Percentiles rank a stretch among this genome's conserved stretches.
Evolutionary conservation across 345 rosid species (phyloP).

Genomic region (Sisymbrium altissimum): DNA sequence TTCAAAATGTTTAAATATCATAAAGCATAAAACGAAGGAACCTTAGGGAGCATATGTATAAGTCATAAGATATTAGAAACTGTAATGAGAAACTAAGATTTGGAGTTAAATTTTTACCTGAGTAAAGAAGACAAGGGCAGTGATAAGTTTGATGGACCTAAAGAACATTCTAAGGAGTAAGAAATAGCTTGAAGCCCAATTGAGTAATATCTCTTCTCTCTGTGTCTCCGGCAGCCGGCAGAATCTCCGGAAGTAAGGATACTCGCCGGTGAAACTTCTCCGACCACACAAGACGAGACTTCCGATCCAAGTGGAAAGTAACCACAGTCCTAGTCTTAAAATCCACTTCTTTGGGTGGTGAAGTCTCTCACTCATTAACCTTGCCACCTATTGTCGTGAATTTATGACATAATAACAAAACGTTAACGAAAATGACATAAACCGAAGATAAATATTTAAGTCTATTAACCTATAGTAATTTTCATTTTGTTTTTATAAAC

Average conservation of each 20-base stretch:
- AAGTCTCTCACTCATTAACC: conserved; percentile 50
- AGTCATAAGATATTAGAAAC: neutral
- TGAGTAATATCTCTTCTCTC: conserved; percentile 45
- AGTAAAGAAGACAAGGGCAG: conserved; percentile 60
- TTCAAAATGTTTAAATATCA: neutral
- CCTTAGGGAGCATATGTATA: neutral
- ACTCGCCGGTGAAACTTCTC: conserved; percentile 40
- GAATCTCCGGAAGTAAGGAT: conserved; percentile 55
- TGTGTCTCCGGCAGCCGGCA: conserved; percentile 38
- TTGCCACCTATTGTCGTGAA: conserved; percentile 41
- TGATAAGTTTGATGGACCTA: conserved; percentile 55
- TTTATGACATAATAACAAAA: neutral
- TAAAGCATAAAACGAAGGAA: neutral
- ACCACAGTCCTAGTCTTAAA: conserved; percentile 48
- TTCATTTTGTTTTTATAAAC: neutral
- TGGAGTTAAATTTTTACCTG: conserved; percentile 43
- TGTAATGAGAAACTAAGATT: neutral
- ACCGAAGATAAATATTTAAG: neutral
- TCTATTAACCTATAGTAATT: neutral
- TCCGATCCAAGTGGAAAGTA: conserved; percentile 70
- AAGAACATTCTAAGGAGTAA: conserved; percentile 49
- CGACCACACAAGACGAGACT: conserved; percentile 69
- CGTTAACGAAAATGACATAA: neutral
- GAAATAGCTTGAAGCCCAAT: conserved; percentile 59
- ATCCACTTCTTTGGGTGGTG: conserved; percentile 76